Evolutionary conservation across 2,329 filamentous ascomycete species (phyloP), one percentile per base, ranked within the genome.

Genomic region (Orbilia javanica): DNA sequence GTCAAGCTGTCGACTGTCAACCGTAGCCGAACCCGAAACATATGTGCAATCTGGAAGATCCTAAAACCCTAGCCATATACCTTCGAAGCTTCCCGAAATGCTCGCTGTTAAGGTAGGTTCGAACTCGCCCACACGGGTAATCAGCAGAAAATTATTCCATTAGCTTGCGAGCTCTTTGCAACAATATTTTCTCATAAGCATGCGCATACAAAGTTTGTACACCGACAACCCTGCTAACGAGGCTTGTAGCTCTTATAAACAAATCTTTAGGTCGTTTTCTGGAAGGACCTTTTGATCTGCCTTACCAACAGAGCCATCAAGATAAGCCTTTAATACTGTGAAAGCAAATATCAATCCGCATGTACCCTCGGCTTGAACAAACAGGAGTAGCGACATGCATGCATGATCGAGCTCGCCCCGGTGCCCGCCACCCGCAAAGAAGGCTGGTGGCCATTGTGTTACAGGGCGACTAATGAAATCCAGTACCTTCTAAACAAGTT

Each of bases 31-130:
- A 64, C 64, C 31, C 46, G 44, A 64, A 46, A 57, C 48, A 25
- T 34, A 42, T 11, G n/a, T n/a, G n/a, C n/a, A 27, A 60, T 57
- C 42, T 27, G 25, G 39, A 53, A 42, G 52, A 53, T 53, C 18
- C 10, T 48, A 31, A 55, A 34, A 48, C 31, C 53, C 27, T 25
- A n/a, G 55, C 4, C 15, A n/a, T 36, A 60, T n/a, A 42, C 10
- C 27, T 60, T 73, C 39, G 34, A 73, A 73, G 69, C 69, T 73
- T 73, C 69, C 69, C 42, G 46, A 66, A 73, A 57, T 25, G 68
- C 39, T 46, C 18, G n/a, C 13, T 36, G 57, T 53, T 18, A 22
- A 44, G 55, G 36, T 63, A 22, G 39, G 65, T 31, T 71, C 34
- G 18, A 25, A 72, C 63, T 46, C 31, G 42, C 7, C 34, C 57